These are phyloP conservation scores for Candida freyschussii DNA, from an alignment of 1,139 yeast genomes.

Conservation along the genomic window DNA sequence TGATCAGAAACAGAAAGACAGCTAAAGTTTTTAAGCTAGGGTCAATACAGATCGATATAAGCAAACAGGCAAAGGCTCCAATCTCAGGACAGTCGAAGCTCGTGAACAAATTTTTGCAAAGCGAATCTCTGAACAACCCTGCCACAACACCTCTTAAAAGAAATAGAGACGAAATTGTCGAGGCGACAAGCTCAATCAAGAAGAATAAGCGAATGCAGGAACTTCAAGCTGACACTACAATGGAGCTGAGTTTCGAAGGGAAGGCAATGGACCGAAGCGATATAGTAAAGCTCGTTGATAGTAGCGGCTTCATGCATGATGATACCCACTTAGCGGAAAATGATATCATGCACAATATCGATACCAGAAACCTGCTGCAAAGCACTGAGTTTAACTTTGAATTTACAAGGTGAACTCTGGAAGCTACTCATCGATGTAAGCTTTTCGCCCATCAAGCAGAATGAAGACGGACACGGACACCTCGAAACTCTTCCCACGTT, in stretches of 20 bases:
- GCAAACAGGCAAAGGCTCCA: conserved; percentile 3
- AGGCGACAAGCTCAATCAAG: conserved; percentile 23
- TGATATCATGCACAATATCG: conserved; percentile 9
- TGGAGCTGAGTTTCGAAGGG: conserved; percentile 39
- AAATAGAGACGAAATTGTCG: conserved; percentile 24
- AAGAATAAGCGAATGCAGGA: conserved; percentile 23
- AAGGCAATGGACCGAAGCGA: conserved; percentile 38
- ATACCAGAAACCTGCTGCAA: conserved; percentile 23
- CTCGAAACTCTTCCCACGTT: too few relatives aligned
- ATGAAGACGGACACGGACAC: too few relatives aligned
- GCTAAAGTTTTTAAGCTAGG: conserved; percentile 17
- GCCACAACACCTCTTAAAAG: conserved; percentile 21
- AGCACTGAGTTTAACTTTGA: conserved; percentile 20
- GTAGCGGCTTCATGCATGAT: conserved; percentile 18
- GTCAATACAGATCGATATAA: conserved; percentile 11
- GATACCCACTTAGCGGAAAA: conserved; percentile 11
- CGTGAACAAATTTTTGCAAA: conserved; percentile 18
- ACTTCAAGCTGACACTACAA: conserved; percentile 20
- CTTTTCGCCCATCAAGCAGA: too few relatives aligned
- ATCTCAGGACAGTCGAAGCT: conserved; percentile 5
- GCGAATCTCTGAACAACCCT: conserved; percentile 14
- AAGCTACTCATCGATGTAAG: too few relatives aligned
- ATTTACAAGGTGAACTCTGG: conserved; percentile 6
- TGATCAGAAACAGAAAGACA: conserved; percentile 4
- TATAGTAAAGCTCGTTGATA: conserved; percentile 34